Percentiles rank a stretch among this genome's conserved stretches.
phyloP scores from a whole-genome alignment of 495 filamentous ascomycete genomes.

The Penicillium steckii region DNA sequence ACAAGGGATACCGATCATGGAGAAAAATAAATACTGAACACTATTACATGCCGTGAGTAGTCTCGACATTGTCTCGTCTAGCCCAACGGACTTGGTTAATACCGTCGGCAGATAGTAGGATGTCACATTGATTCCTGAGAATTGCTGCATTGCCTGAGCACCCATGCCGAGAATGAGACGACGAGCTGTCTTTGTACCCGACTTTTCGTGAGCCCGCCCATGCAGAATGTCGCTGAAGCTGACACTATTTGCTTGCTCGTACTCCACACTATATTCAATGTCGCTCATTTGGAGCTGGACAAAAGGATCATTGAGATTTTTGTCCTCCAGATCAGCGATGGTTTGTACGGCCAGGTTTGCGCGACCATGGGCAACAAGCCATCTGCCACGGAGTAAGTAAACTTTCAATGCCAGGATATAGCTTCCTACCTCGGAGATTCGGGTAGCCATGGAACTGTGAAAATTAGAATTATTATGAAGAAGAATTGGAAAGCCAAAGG shows the following conservation, averaged over 20 bases:
- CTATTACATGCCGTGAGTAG: conserved; percentile 38
- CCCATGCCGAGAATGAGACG: conserved; percentile 44
- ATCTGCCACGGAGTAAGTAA: conserved; percentile 21
- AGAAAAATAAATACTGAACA: conserved; percentile 33
- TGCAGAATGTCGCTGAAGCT: conserved; percentile 11
- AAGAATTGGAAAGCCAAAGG: conserved; percentile 50
- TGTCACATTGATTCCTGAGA: conserved; percentile 28
- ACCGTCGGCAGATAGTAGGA: conserved; percentile 29
- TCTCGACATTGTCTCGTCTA: conserved; percentile 18
- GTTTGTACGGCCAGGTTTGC: conserved; percentile 11
- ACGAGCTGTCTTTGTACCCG: conserved; percentile 34
- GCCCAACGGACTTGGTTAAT: conserved; percentile 13
- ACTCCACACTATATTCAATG: conserved; percentile 15
- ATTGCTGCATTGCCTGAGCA: conserved; percentile 49
- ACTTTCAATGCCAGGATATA: background rate
- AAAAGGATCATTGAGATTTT: conserved; percentile 1
- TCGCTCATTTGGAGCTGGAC: conserved; percentile 7
- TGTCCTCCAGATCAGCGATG: conserved; percentile 45
- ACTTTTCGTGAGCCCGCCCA: conserved; percentile 26
- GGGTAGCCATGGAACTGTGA: conserved; percentile 47
- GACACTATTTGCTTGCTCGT: conserved; percentile 14
- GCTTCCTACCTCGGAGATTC: conserved; percentile 36
- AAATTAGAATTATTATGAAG: conserved; percentile 45
- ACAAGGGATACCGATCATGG: conserved; percentile 39
- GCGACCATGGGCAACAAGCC: conserved; percentile 19